A percentile compares a stretch with the other conserved stretches of the same genome.
These are phyloP conservation scores for Colletotrichum truncatum DNA, from an alignment of 2,329 filamentous ascomycete species.

Conservation along the genomic window DNA sequence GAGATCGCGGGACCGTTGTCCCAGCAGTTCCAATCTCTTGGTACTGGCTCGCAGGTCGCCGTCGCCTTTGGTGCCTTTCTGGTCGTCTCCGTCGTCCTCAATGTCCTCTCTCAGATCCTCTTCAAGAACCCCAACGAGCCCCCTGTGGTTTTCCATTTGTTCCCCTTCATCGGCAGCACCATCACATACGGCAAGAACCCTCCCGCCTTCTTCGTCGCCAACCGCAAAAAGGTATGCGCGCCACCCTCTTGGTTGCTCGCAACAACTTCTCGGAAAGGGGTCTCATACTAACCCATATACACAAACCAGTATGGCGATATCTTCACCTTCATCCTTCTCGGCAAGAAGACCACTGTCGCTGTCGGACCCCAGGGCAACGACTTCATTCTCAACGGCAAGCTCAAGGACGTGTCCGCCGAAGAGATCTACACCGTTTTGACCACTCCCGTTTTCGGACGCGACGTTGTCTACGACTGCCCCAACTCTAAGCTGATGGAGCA, in stretches of 20 bases:
- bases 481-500: conserved; percentile 96
- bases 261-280: not conserved
- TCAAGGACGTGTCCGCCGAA: conserved; percentile 89
- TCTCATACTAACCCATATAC: conserved; percentile 7
- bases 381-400: conserved; percentile 90
- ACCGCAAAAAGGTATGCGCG: conserved; percentile 75
- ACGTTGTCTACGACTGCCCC: conserved; percentile 91
- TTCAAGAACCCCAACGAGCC: conserved; percentile 85
- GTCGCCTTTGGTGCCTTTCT: conserved; percentile 55
- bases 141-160: conserved; percentile 82
- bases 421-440: conserved; percentile 86
- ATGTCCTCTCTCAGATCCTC: conserved; percentile 82
- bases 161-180: conserved; percentile 89
- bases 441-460: conserved; percentile 78
- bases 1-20: conserved; percentile 59
- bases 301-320: conserved; percentile 79
- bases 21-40: conserved; percentile 59
- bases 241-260: not conserved
- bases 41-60: conserved; percentile 56
- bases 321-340: conserved; percentile 88
- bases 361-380: conserved; percentile 86
- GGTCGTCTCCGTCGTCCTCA: conserved; percentile 72
- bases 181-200: conserved; percentile 96
- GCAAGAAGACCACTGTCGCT: conserved; percentile 89
- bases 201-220: conserved; percentile 83